Evolutionary conservation across 2,329 filamentous ascomycete genomes (phyloP), one percentile per base, ranked within the genome.

Genomic region (Didymella sp.): DNA sequence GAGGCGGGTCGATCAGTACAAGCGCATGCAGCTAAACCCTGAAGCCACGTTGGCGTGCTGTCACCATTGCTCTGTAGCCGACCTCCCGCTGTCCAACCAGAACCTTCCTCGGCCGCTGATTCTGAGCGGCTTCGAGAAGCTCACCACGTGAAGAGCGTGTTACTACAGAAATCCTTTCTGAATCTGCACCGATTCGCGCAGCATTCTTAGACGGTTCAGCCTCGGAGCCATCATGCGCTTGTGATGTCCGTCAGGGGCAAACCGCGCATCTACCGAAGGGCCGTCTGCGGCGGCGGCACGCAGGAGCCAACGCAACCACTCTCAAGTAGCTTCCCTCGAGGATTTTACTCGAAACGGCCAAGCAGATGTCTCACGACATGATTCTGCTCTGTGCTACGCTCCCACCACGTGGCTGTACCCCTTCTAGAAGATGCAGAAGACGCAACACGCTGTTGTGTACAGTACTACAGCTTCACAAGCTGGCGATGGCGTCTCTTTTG

Each of bases 1-100:
- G 65, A 73, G 66, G 70, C 73, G 72, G 72, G 73, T 74, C 73
- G 73, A 76, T 76, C 73, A 74, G 65, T 64, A 68, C 73, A 73
- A 74, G 70, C 69, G 71, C 63, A 70, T 74, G 71, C 72, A 74
- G 70, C 72, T 71, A 73, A 70, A 73, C 68, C 73, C 69, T 69
- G 72, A 63, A 70, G 71, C 73, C 73, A 74, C 72, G 72, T 74
- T 76, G 68, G 67, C 60, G 21, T 67, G 67, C 67, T 67, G 64
- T 68, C 68, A 65, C 61, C 65, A 57, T 56, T 63, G 57, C 61
- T 51, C 51, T 64, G 45, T 62, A 68, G 53, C 66, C 69, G 63
- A 66, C 58, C 56, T 62, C 58, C 53, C 60, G 58, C 56, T 53
- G 52, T 49, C 59, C 66, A 62, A 63, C 63, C 56, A 67, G 41